Conservation (phyloP, 371 early-diverging fungal genomes). For the Caulochytrium protostelioides region DNA sequence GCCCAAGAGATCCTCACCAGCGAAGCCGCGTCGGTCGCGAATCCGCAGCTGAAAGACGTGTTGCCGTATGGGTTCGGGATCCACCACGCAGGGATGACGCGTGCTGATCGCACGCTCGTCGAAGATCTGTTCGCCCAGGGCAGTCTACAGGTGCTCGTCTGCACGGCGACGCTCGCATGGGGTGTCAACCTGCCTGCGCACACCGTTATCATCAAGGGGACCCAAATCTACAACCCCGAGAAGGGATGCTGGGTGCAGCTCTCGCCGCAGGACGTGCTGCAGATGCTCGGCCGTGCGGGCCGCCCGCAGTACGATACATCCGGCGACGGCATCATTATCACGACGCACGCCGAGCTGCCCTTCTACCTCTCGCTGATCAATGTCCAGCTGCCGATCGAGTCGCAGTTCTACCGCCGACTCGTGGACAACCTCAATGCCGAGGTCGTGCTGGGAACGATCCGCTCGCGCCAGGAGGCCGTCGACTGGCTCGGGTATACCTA, state of each 20-base stretch:
- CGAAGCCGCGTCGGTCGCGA: conserved; percentile 58
- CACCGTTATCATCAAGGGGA: conserved; percentile 97
- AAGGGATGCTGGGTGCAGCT: conserved; percentile 85
- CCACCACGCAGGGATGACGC: conserved; percentile 98
- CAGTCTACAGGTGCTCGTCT: conserved; percentile 82
- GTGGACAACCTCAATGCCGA: conserved; percentile 92
- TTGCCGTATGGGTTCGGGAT: conserved; percentile 87
- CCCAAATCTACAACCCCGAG: conserved; percentile 88
- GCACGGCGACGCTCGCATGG: conserved; percentile 99
- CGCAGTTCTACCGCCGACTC: conserved; percentile 67
- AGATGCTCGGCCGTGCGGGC: conserved; percentile 99
- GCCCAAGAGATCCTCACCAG: conserved; percentile 60
- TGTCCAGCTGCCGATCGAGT: conserved; percentile 93
- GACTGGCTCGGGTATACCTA: conserved; percentile 96
- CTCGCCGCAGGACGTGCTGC: conserved; percentile 85
- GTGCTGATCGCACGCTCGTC: conserved; percentile 76
- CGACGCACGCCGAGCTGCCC: conserved; percentile 72
- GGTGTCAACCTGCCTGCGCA: conserved; percentile 99
- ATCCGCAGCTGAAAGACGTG: conserved; percentile 61
- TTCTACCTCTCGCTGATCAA: conserved; percentile 85
- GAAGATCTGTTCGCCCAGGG: conserved; percentile 88
- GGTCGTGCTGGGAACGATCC: conserved; percentile 80
- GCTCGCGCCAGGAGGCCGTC: conserved; percentile 77
- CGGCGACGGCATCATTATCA: conserved; percentile 95
- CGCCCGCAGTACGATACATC: conserved; percentile 93